Base-by-base conservation (phyloP, 257 asterid species). In the Echium plantagineum region DNA sequence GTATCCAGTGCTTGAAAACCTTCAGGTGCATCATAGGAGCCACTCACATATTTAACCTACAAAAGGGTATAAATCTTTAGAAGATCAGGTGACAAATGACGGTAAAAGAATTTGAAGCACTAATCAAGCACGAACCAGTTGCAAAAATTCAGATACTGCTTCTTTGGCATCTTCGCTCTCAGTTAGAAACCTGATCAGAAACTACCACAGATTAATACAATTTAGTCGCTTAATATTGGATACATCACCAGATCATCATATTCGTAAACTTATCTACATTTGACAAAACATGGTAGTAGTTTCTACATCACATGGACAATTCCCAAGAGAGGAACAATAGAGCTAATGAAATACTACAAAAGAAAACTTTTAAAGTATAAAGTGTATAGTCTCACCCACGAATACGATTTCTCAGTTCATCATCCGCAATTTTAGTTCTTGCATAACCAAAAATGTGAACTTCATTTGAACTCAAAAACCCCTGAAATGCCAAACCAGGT, bases 381-480 rank as follows among this genome's bases (percentile, higher is more conserved):
- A 16, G 2, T 9, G n/a, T 19, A 21, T 59, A 20, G 55, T 38
- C 84, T 76, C 74, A 93, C 99, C 95, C 96, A 59, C 69, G 76
- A 70, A 93, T 80, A 54, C 96, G 91, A 70, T 81, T 77, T 70
- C 95, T 86, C 72, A 93, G 70, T 57, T 89, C 96, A 21, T 80
- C 80, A 35, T 86, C 96, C 21, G 95, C 66, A 68, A 93, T 85
- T 80, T 86, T 89, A 64, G 94, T 81, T 80, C 99, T 83, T 69
- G 99, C 96, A 68, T 93, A 93, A 17, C 99, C 99, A 66, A 93
- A 93, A 72, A 93, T 93, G 86, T 84, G 91, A 75, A 93, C 99
- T 61, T 93, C 97, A 49, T 86, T 71, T 26, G 85, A 74, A 69
- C 59, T 80, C 78, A 93, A 74, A 72, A 93, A 93, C 30, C 96